Evolutionary conservation across 768 basidiomycete genomes (phyloP).

Genomic region (Cystobasidium tubakii): DNA sequence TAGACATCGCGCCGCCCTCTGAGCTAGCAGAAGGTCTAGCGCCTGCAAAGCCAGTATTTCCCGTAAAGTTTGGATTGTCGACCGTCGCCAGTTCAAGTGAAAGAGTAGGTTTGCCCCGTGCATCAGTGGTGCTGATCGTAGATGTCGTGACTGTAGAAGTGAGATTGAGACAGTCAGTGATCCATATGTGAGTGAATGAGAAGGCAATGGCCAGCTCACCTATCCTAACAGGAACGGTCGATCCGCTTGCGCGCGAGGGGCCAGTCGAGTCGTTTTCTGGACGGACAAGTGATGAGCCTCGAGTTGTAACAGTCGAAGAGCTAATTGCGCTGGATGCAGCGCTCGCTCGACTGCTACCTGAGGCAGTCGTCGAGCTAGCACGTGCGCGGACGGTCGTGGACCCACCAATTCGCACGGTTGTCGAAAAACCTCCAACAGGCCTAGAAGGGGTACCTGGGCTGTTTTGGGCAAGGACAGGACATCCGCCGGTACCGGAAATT

Average conservation of each 20-base stretch:
- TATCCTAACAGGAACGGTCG: neutral
- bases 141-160: neutral
- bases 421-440: neutral
- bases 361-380: neutral
- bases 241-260: neutral
- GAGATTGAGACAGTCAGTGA: neutral
- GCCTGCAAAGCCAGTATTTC: neutral
- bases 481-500: neutral
- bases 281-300: neutral
- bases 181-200: too few species aligned
- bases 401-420: neutral
- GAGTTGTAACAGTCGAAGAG: neutral
- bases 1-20: neutral
- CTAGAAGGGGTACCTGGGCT: neutral
- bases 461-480: neutral
- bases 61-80: slow-evolving; percentile 18
- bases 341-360: neutral
- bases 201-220: neutral
- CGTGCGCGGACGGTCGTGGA: neutral
- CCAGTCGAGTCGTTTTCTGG: neutral
- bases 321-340: too few species aligned
- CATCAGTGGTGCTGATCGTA: neutral
- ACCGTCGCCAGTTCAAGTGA: neutral
- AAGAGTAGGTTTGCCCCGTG: neutral
- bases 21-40: neutral